Percentiles rank a stretch among this genome's conserved stretches.
Conservation (phyloP, 2,329 filamentous ascomycete genomes). For the Trichoderma sp. region DNA sequence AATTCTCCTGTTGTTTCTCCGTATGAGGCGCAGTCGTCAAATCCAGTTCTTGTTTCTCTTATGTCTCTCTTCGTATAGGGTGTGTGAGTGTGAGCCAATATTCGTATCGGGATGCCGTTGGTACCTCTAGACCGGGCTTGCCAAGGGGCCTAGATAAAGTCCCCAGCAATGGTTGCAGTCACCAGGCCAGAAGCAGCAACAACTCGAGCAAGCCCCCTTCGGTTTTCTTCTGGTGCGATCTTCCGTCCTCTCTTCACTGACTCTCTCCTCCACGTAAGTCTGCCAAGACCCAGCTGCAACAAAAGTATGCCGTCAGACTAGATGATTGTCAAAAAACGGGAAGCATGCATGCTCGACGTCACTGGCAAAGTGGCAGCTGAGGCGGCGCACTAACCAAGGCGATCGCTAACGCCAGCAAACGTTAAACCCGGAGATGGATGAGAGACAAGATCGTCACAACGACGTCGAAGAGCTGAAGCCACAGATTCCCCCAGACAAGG, state of each 20-base stretch:
- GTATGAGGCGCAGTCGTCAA: background rate
- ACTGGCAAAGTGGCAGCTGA: constrained; percentile 16
- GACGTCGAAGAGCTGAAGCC: constrained; percentile 15
- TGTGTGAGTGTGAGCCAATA: background rate
- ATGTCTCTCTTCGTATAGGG: background rate
- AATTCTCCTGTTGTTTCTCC: background rate
- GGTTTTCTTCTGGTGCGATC: background rate
- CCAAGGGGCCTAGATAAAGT: constrained; percentile 2
- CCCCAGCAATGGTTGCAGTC: background rate
- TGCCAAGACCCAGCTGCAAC: background rate
- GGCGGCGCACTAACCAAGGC: constrained; percentile 17
- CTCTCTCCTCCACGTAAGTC: constrained; percentile 9
- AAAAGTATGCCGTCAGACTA: constrained; percentile 6
- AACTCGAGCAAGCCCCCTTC: background rate
- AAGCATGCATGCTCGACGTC: constrained; percentile 19
- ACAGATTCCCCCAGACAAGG: background rate
- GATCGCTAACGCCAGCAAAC: constrained; percentile 16
- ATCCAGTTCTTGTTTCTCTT: background rate
- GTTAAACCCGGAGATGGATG: constrained; percentile 15
- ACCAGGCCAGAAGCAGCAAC: constrained; percentile 8
- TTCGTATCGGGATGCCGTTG: constrained; percentile 5
- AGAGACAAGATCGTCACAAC: constrained; percentile 20
- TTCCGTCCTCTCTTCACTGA: background rate
- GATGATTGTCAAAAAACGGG: background rate
- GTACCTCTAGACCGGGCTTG: background rate